These are phyloP conservation scores for Ogataea angusta DNA, from an alignment of 805 yeast species.

Conservation along the genomic window DNA sequence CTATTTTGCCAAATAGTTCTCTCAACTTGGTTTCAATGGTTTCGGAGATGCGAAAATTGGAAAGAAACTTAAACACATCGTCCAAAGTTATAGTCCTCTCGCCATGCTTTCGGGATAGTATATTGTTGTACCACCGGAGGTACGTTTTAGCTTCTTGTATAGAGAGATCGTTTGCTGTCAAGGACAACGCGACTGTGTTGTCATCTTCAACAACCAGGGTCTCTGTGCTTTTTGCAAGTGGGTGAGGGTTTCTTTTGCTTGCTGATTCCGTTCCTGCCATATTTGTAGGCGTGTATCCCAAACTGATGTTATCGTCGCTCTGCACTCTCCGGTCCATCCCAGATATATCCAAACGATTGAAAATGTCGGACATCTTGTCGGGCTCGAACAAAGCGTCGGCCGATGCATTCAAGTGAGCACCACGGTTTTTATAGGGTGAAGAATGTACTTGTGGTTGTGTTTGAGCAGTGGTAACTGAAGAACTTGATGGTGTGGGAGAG, in stretches of 20 bases:
- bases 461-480: slow-evolving; percentile 9
- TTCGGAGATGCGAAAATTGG: slow-evolving; percentile 66
- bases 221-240: slow-evolving; percentile 28
- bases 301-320: slow-evolving; percentile 23
- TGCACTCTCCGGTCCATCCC: slow-evolving; percentile 15
- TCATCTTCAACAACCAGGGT: slow-evolving; percentile 33
- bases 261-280: not conserved
- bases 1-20: slow-evolving; percentile 51
- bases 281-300: slow-evolving; percentile 7
- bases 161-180: slow-evolving; percentile 67
- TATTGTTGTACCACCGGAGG: slow-evolving; percentile 89
- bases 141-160: slow-evolving; percentile 79
- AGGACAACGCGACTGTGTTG: slow-evolving; percentile 53
- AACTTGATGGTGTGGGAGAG: slow-evolving; percentile 17
- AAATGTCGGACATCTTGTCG: slow-evolving; percentile 23
- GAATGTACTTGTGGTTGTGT: slow-evolving; percentile 2
- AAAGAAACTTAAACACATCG: slow-evolving; percentile 77
- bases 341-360: slow-evolving; percentile 19
- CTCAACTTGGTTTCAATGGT: slow-evolving; percentile 47
- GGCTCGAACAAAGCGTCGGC: slow-evolving; percentile 10
- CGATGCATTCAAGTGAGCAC: not conserved
- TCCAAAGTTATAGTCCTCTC: slow-evolving; percentile 61
- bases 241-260: slow-evolving; percentile 4
- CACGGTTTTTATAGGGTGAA: not conserved
- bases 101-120: slow-evolving; percentile 61